phyloP scores from a whole-genome alignment of 202 grass and related monocot genomes.

The Setaria viridis region DNA sequence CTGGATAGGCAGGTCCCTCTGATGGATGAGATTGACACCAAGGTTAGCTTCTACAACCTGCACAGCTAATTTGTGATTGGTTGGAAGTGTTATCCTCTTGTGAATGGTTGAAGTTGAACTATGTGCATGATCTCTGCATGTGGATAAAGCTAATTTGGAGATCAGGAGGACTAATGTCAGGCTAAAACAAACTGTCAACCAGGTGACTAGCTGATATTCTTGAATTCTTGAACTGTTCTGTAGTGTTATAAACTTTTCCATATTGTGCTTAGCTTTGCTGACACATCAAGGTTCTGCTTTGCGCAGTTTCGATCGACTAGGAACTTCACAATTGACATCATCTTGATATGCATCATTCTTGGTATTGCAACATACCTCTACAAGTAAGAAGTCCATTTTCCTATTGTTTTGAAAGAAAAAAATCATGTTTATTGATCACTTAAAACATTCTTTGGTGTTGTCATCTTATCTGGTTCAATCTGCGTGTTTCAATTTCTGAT shows the following conservation, averaged over 20 bases:
- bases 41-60: slow-evolving; percentile 44
- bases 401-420: too few relatives aligned
- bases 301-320: slow-evolving; percentile 64
- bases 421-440: background rate
- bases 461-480: background rate
- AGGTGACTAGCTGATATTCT: slow-evolving; percentile 36
- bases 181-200: slow-evolving; percentile 64
- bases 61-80: background rate
- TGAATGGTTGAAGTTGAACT: background rate
- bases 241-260: background rate
- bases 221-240: background rate
- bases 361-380: slow-evolving; percentile 70
- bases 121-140: slow-evolving; percentile 37
- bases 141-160: slow-evolving; percentile 64
- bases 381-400: slow-evolving; percentile 49
- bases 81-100: background rate
- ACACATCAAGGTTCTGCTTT: background rate
- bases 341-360: slow-evolving; percentile 77
- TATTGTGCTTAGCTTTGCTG: background rate
- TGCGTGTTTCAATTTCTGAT: slow-evolving; percentile 1
- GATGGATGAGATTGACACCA: slow-evolving; percentile 75
- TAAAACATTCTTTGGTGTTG: background rate
- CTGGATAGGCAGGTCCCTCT: slow-evolving; percentile 68
- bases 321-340: slow-evolving; percentile 67
- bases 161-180: slow-evolving; percentile 72